phyloP scores from a whole-genome alignment of 2,329 filamentous ascomycete genomes.

The Diaporthe aspalathi region DNA sequence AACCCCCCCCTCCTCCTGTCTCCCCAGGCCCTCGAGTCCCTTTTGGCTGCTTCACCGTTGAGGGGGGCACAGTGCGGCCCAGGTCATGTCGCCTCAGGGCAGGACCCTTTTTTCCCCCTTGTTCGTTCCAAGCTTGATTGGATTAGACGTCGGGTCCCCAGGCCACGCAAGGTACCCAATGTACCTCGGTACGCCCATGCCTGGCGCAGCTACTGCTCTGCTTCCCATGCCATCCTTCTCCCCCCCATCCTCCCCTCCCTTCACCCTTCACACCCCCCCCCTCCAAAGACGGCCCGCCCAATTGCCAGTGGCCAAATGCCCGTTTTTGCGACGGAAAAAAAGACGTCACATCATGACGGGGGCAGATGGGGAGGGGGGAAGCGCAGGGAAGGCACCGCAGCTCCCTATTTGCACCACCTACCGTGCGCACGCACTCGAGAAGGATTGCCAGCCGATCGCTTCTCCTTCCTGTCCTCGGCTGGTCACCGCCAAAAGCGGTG shows the following conservation, averaged over 20 bases:
- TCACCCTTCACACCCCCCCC: neutral
- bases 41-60: constrained; percentile 16
- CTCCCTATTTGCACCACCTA: constrained; percentile 35
- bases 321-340: constrained; percentile 24
- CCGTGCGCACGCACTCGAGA: constrained; percentile 6
- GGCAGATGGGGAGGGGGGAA: too few relatives aligned
- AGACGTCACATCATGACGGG: constrained; percentile 33
- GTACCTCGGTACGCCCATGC: constrained; percentile 10
- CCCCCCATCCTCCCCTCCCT: neutral
- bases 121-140: neutral
- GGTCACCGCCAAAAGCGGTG: constrained; percentile 32
- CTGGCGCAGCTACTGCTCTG: neutral
- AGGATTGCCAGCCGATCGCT: constrained; percentile 28
- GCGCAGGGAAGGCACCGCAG: constrained; percentile 26
- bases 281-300: neutral
- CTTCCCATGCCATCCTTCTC: neutral
- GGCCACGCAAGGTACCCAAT: neutral
- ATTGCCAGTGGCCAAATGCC: neutral
- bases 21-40: neutral
- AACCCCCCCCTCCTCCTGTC: too few relatives aligned
- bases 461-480: constrained; percentile 20
- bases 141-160: neutral
- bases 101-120: constrained; percentile 1
- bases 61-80: constrained; percentile 10
- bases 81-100: constrained; percentile 17